Percentiles rank a stretch among this genome's conserved stretches.
phyloP scores from a whole-genome alignment of 306 rosid species.

The Gillenia trifoliata region DNA sequence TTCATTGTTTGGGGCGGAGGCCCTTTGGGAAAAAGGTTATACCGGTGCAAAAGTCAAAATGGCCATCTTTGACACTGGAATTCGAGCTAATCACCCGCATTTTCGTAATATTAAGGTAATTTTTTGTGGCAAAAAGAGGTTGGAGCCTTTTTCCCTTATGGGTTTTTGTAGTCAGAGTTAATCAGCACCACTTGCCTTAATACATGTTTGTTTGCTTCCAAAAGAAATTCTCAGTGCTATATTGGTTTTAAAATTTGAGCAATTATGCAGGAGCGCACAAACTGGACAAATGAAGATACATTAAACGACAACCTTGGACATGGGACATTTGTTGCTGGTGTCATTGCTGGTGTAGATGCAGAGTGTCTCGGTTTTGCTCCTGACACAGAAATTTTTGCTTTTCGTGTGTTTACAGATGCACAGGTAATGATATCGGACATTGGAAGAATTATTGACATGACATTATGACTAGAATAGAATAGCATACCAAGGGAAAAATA shows the following conservation, averaged over 20 bases:
- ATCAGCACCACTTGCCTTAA: background rate
- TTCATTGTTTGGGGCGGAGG: slow-evolving; percentile 84
- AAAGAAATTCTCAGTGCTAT: background rate
- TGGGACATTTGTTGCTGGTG: slow-evolving; percentile 99
- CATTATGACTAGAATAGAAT: background rate
- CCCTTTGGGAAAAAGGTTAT: slow-evolving; percentile 74
- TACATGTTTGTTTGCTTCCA: background rate
- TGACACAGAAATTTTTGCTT: slow-evolving; percentile 94
- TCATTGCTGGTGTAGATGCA: slow-evolving; percentile 77
- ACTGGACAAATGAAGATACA: slow-evolving; percentile 95
- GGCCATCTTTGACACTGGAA: slow-evolving; percentile 98
- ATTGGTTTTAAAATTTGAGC: slow-evolving; percentile 19
- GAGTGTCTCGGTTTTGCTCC: slow-evolving; percentile 98
- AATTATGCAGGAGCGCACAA: slow-evolving; percentile 80
- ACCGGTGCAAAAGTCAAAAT: slow-evolving; percentile 88
- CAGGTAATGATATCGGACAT: slow-evolving; percentile 76
- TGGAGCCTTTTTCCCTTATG: background rate
- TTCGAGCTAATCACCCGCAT: slow-evolving; percentile 91
- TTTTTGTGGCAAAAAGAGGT: background rate
- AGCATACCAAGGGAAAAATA: background rate
- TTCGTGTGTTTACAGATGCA: slow-evolving; percentile 98
- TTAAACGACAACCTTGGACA: slow-evolving; percentile 95
- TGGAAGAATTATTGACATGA: background rate
- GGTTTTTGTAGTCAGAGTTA: background rate
- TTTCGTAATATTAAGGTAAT: slow-evolving; percentile 87